Base-by-base conservation (phyloP, 768 basidiomycete genomes). In the Phlegmacium glaucopus region DNA sequence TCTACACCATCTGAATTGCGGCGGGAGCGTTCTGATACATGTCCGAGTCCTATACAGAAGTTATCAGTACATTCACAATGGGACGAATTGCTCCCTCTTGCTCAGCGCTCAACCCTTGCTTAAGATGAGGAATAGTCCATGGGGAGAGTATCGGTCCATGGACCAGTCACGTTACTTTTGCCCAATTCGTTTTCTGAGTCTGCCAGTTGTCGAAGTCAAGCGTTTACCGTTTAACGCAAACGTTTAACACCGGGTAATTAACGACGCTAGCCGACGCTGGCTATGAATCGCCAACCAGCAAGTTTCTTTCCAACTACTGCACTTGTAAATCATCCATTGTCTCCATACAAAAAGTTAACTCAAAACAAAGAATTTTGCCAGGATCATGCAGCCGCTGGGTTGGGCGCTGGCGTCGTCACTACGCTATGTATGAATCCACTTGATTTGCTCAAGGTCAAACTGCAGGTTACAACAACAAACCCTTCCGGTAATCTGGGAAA, bases 381-480 rank as follows among this genome's bases (percentile, higher is more conserved):
- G 91, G 96, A 98, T 67, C 94, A 97, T 83, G 94, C 95, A 27
- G 82, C 83, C 44, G 91, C 93, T 37, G 96, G 96, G 47, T 79
- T 98, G 43, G 87, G 90, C 42, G 94, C 96, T 32, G 96, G 96
- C 48, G 83, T 91, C 55, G 85, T 87, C 58, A 90, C 92, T 29
- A 93, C 94, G 40, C 74, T 97, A 26, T 90, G 90, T 67, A 94
- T 98, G 91, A 94, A 98, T 64, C 96, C 96, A 6, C 77, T 99
- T 28, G 96, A 99, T 68, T 78, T 98, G 9, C 76, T 99, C 67
- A 98, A 98, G 71, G 78, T 96, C 62, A 87, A 92, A 61, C 82
- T 93, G 44, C 96, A 98, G 68, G 90, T 96, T 6, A 81, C 85
- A 16, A 94, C 88, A 0, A 68, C 75, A 26, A 77, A 74, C 28